Evolutionary conservation across 2,329 filamentous ascomycete genomes (phyloP).

Genomic region (Sordariomycetes sp.): DNA sequence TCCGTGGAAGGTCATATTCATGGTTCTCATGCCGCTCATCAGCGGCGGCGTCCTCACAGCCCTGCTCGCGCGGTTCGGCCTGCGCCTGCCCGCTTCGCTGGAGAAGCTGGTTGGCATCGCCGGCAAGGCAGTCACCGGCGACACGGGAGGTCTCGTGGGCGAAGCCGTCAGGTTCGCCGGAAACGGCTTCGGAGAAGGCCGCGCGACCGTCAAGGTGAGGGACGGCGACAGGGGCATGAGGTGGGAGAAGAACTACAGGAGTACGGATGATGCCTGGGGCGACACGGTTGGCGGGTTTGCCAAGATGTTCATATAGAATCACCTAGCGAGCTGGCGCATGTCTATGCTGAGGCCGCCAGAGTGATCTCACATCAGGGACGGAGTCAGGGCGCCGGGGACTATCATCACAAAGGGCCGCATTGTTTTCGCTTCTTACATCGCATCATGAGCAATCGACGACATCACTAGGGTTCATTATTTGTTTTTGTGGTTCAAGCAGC

Average conservation of each 20-base stretch:
- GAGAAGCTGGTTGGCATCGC: conserved; percentile 38
- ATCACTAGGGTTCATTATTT: too few relatives aligned
- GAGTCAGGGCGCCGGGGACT: too few relatives aligned
- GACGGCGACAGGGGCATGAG: conserved; percentile 21
- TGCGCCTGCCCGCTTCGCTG: conserved; percentile 60
- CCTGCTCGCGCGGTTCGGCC: conserved; percentile 68
- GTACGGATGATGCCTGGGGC: conserved; percentile 20
- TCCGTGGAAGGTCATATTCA: conserved; percentile 78
- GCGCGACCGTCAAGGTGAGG: conserved; percentile 7
- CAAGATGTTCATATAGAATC: conserved; percentile 30
- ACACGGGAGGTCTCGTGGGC: conserved; percentile 47
- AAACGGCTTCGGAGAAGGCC: conserved; percentile 18
- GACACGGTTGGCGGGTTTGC: conserved; percentile 26
- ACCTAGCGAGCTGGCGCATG: background rate
- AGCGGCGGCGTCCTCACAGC: conserved; percentile 75
- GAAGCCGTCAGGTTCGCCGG: conserved; percentile 37
- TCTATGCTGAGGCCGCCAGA: background rate
- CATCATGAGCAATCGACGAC: too few relatives aligned
- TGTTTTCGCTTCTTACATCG: too few relatives aligned
- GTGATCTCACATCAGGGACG: background rate
- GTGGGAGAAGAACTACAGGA: conserved; percentile 27
- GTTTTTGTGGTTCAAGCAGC: too few relatives aligned
- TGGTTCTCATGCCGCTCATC: conserved; percentile 79
- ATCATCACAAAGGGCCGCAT: too few relatives aligned
- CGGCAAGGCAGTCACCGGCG: conserved; percentile 24